Evolutionary conservation across 257 asterid species (phyloP).

Genomic region (Capsicum baccatum): DNA sequence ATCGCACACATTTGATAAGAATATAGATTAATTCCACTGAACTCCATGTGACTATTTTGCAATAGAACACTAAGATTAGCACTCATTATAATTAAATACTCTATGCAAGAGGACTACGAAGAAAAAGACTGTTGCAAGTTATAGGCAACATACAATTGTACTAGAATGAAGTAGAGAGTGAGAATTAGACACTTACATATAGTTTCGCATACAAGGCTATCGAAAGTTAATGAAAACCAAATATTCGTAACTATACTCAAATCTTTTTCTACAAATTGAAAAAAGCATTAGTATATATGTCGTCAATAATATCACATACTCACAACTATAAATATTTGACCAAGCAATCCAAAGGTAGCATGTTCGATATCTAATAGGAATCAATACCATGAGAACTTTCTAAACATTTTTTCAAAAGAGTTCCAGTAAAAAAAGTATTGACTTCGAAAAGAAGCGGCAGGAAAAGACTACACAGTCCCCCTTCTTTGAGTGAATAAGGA

Average conservation of each 20-base stretch:
- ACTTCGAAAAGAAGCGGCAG: slow-evolving; percentile 33
- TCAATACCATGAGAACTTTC: slow-evolving; percentile 77
- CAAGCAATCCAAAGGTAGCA: slow-evolving; percentile 80
- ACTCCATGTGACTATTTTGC: slow-evolving; percentile 56
- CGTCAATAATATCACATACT: slow-evolving; percentile 40
- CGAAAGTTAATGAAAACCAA: slow-evolving; percentile 53
- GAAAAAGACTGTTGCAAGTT: slow-evolving; percentile 6
- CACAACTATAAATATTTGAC: slow-evolving; percentile 84
- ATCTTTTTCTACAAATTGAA: not conserved
- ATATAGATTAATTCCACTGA: slow-evolving; percentile 69
- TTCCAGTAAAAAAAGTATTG: slow-evolving; percentile 84
- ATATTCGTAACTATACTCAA: slow-evolving; percentile 32
- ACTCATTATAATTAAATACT: slow-evolving; percentile 89
- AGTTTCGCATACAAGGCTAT: slow-evolving; percentile 71
- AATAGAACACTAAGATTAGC: slow-evolving; percentile 66
- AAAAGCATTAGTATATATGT: not conserved
- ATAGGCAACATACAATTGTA: not conserved
- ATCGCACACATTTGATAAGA: slow-evolving; percentile 82
- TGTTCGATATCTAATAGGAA: slow-evolving; percentile 91
- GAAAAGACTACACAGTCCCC: too few relatives aligned
- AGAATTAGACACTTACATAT: slow-evolving; percentile 60
- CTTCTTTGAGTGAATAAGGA: too few relatives aligned
- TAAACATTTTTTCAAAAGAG: slow-evolving; percentile 73
- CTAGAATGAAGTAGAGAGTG: not conserved
- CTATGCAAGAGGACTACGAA: slow-evolving; percentile 84